These are phyloP conservation scores for Hippophae tibetana DNA, from an alignment of 306 rosid genomes.

Conservation along the genomic window DNA sequence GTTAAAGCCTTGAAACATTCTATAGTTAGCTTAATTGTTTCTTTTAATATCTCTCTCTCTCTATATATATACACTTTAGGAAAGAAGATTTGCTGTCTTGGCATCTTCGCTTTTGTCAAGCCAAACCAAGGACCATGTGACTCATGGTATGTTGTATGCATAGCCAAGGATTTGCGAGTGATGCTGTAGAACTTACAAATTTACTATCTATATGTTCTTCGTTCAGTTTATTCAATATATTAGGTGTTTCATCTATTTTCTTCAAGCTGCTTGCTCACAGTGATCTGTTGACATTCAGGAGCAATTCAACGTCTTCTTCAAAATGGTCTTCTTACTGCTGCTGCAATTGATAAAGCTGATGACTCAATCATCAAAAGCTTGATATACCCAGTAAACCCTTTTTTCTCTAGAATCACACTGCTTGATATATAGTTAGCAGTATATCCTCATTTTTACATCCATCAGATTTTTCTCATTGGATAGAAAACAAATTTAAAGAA, in stretches of 20 bases:
- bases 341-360: slow-evolving; percentile 62
- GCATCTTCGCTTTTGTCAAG: slow-evolving; percentile 80
- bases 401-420: not conserved
- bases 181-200: no score
- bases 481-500: no score
- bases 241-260: slow-evolving; percentile 10
- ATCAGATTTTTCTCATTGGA: not conserved
- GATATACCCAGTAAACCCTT: slow-evolving; percentile 73
- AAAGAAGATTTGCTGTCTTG: slow-evolving; percentile 86
- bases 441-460: not conserved
- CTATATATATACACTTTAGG: slow-evolving; percentile 29
- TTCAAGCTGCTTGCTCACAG: slow-evolving; percentile 18
- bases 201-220: not conserved
- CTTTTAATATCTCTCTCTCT: not conserved
- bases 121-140: slow-evolving; percentile 89
- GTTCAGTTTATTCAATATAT: slow-evolving; percentile 3
- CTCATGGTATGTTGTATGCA: slow-evolving; percentile 44
- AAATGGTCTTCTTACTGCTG: slow-evolving; percentile 62
- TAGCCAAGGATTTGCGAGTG: no score
- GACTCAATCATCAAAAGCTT: slow-evolving; percentile 63
- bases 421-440: slow-evolving; percentile 5
- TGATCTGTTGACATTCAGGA: slow-evolving; percentile 46
- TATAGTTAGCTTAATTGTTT: slow-evolving; percentile 4
- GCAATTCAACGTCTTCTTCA: slow-evolving; percentile 69
- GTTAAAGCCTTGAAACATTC: slow-evolving; percentile 9